Evolutionary conservation across 116 monocot genomes (phyloP), one percentile per base, ranked within the genome.

Genomic region (Phalaenopsis hybrid): DNA sequence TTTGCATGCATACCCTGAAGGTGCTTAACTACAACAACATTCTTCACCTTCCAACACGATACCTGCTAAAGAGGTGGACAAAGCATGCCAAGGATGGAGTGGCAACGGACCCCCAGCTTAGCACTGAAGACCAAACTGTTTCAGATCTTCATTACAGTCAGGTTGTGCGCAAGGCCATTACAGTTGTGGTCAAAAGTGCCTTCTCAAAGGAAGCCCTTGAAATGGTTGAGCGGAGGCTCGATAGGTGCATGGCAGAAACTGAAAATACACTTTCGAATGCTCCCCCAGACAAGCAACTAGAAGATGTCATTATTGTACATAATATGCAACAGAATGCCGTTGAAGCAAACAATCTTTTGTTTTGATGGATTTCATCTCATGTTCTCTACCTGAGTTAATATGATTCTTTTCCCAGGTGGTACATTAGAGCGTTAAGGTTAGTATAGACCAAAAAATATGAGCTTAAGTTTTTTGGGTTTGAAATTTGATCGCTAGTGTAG

Each of bases 1-100:
- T 92, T 18, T 89, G 92, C 79, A 92, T 89, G 92, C 92, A 92
- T 84, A 89, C 92, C 6, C 58, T 92, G 51, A 92, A 89, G 74
- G 92, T 92, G 51, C 82, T 92, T 15, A 86, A 86, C 75, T 84
- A 84, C 18, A 92, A 89, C 63, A 88, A 92, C 70, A 86, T 92
- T 46, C 85, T 92, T 78, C 70, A 85, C 57, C 86, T 92, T 17
- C 87, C 92, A 48, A 49, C 85, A 41, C 84, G 68, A 21, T 92
- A 92, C 25, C 78, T 92, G 55, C 59, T 89, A 6, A 92, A 86
- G 76, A 86, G 92, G 78, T 92, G 92, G 92, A 86, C 89, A 48
- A 92, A 87, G 83, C 85, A 74, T 79, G 92, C 89, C 12, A 92
- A 87, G 15, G 79, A 78, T 68, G 85, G 82, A 74, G 46, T 55